Conservation (phyloP, 2,329 filamentous ascomycete genomes). For the Botrytis cinerea region DNA sequence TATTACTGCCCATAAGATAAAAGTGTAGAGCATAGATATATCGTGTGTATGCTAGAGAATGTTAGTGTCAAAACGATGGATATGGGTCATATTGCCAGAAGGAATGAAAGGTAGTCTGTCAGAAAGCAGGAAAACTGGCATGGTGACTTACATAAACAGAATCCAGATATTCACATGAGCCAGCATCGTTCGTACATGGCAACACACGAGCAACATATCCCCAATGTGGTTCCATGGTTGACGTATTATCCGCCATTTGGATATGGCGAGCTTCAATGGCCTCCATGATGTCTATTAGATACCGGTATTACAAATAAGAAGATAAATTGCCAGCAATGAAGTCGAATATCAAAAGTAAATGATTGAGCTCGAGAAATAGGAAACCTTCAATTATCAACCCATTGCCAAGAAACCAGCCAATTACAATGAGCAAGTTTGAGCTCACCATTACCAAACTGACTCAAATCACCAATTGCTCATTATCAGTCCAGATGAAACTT, state of each 20-base stretch:
- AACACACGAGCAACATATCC: slow-evolving; percentile 55
- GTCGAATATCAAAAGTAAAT: neutral
- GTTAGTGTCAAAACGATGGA: neutral
- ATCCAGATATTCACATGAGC: slow-evolving; percentile 60
- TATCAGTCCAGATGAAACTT: slow-evolving; percentile 16
- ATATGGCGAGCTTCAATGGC: slow-evolving; percentile 22
- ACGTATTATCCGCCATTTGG: slow-evolving; percentile 24
- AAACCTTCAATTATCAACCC: slow-evolving; percentile 13
- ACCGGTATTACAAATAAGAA: neutral
- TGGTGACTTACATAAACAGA: slow-evolving; percentile 48
- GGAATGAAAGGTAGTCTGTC: neutral
- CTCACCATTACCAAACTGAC: neutral
- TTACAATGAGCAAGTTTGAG: slow-evolving; percentile 19
- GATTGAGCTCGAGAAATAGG: neutral
- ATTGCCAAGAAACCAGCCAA: slow-evolving; percentile 13
- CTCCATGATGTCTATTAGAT: slow-evolving; percentile 16
- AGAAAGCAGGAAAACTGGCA: neutral
- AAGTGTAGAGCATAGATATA: slow-evolving; percentile 55
- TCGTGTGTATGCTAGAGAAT: slow-evolving; percentile 48
- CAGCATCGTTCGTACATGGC: slow-evolving; percentile 57
- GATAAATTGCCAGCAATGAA: neutral
- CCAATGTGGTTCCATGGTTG: slow-evolving; percentile 45
- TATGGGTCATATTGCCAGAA: neutral
- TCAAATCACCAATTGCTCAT: neutral
- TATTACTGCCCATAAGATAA: slow-evolving; percentile 58